phyloP scores from a whole-genome alignment of 2,329 filamentous ascomycete species.

The Penicillium sp. region DNA sequence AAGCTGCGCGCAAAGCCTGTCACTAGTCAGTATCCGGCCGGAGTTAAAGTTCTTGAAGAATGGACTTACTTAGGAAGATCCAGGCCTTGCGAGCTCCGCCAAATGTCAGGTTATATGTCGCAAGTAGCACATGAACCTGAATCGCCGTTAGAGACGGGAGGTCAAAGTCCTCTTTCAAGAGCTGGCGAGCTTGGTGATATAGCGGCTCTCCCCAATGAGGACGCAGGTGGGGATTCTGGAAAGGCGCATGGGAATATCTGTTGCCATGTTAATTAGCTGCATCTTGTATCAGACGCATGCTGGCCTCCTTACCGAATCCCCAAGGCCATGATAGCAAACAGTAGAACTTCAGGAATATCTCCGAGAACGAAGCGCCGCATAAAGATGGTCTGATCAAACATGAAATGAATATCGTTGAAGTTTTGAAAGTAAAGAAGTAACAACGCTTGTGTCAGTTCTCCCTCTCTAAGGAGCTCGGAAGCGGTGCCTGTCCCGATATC shows the following conservation, averaged over 20 bases:
- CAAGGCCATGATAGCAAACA: constrained; percentile 3
- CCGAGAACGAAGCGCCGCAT: constrained; percentile 1
- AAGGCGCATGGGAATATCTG: constrained; percentile 1
- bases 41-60: neutral
- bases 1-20: neutral
- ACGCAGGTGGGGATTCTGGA: neutral
- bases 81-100: neutral
- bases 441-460: neutral
- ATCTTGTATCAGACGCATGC: neutral
- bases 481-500: neutral
- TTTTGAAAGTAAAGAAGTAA: neutral
- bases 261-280: neutral
- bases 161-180: neutral
- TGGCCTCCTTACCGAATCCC: neutral
- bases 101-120: neutral
- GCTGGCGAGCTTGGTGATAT: neutral
- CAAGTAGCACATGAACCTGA: neutral
- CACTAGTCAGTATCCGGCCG: neutral
- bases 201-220: neutral
- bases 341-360: neutral
- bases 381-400: constrained; percentile 5
- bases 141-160: neutral
- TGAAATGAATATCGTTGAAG: constrained; percentile 1
- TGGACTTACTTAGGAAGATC: neutral
- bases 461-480: neutral